Evolutionary conservation across 179 eudicot species (phyloP).

Genomic region (Silene coronaria): DNA sequence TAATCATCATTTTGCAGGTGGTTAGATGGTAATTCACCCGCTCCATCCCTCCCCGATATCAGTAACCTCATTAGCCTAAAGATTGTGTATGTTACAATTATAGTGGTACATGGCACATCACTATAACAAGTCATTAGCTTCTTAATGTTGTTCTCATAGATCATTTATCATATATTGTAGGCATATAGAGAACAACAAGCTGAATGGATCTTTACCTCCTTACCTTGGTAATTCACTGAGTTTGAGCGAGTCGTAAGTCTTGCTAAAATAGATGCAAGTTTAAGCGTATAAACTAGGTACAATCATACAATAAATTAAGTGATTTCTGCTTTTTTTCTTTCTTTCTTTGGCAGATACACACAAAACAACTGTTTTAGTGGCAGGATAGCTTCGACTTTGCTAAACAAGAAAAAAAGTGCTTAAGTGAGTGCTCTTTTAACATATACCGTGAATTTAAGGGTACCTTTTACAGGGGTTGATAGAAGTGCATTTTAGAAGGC

Average conservation of each 20-base stretch:
- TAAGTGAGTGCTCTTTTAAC: constrained; percentile 46
- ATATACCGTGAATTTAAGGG: neutral
- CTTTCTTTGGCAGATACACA: constrained; percentile 51
- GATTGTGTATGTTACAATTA: constrained; percentile 55
- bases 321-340: constrained; percentile 1
- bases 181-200: constrained; percentile 84
- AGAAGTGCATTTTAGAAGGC: neutral
- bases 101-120: neutral
- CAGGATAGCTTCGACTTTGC: constrained; percentile 58
- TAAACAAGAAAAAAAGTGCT: constrained; percentile 50
- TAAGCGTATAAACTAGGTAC: neutral
- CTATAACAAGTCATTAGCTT: neutral
- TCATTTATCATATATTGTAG: constrained; percentile 36
- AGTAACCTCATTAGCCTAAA: constrained; percentile 57
- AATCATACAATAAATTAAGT: neutral
- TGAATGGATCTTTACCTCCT: constrained; percentile 71
- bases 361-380: constrained; percentile 86
- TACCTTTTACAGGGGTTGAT: no score
- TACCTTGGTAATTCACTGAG: constrained; percentile 68
- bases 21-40: constrained; percentile 71
- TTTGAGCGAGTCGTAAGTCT: constrained; percentile 77
- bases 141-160: constrained; percentile 2
- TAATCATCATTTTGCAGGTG: constrained; percentile 46
- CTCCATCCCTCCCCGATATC: constrained; percentile 74
- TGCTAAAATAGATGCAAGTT: neutral